Base-by-base conservation (phyloP, 148 eudicot genomes). In the Amaranthus palmeri region DNA sequence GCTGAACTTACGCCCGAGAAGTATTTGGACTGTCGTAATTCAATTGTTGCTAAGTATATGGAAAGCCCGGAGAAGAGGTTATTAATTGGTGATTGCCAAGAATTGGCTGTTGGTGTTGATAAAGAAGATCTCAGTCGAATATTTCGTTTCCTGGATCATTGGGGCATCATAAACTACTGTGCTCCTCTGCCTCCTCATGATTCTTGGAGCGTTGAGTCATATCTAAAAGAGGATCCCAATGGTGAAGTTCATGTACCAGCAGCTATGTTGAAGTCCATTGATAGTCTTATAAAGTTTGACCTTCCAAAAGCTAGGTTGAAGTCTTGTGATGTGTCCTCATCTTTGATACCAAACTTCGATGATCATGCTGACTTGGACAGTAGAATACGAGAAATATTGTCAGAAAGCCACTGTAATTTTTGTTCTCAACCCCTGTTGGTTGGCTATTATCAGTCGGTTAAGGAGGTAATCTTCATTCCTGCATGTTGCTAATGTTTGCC, bases 81-180 rank as follows among this genome's bases (percentile, higher is more conserved):
- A 59, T 79, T 88, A n/a, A 72, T 85, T 55, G 72, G 67, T 57
- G 91, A 91, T 74, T 91, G 91, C 73, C 90, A 83, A 53, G 83
- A 79, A 8, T 65, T 86, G 74, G 81, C 80, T 65, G 77, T 83
- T 65, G 90, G 86, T 61, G 70, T 86, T 75, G 86, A 83, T 46
- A 53, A 44, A 65, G 97, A 89, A 53, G 98, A 93, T 74, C 63
- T 89, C 60, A 78, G 78, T 74, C 82, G 98, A 59, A 85, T 93
- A 54, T 80, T 88, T 72, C 87, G 97, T 71, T 93, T 93, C 83
- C 97, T 93, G 67, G 96, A 93, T 74, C 92, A 91, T 62, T 93
- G 98, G 98, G 98, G 98, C 40, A 86, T 93, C 72, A 86, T 91
- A 46, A 91, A 91, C 70, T 91, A 88, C 68, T 91, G 88, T 84